Base-by-base conservation (phyloP, 768 basidiomycete genomes). In the Mycena kentingensis region DNA sequence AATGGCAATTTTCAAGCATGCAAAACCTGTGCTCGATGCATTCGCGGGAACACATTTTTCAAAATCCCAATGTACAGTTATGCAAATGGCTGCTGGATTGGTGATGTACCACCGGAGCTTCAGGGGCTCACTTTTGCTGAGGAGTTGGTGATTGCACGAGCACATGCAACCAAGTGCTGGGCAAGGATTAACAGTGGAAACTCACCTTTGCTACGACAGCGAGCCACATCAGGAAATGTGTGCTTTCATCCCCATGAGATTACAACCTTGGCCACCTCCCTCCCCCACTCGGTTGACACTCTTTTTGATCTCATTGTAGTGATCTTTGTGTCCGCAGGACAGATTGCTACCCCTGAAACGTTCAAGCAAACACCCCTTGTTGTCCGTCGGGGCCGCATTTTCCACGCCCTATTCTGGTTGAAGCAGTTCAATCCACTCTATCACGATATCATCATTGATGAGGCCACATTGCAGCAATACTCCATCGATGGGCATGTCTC, bases 1-100 rank as follows among this genome's bases (percentile, higher is more conserved):
- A 29, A 55, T 21, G 44, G 35, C 1, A 19, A 8, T 2, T 56
- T 45, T 25, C 41, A 51, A 6, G 18, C 44, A 0, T 61, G 60
- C 28, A 21, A 49, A 1, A 46, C 50, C 1, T 61, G 60, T 31
- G 18, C 28, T 5, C 12, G 36, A 28, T 50, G 51, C 26, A 39
- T 61, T 11, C 49, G 36, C 10, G 12, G 19, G 4, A 7, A 26
- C 5, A 49, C 21, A 28, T 63, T 63, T 26, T 16, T 42, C 13
- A 25, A 32, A 15, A 35, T 59, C n/a, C 60, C 61, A 3, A 8
- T 56, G 5, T 39, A 46, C 32, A 57, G 60, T 25, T 63, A 48
- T 48, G 62, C 60, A 8, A 62, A 63, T 43, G 58, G 61, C 11
- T 60, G 57, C 21, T 64, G 63, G 63, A 52, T 62, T 18, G 63